Base-by-base conservation (phyloP, 2,329 filamentous ascomycete species). In the Graphiopsis chlorocephala region DNA sequence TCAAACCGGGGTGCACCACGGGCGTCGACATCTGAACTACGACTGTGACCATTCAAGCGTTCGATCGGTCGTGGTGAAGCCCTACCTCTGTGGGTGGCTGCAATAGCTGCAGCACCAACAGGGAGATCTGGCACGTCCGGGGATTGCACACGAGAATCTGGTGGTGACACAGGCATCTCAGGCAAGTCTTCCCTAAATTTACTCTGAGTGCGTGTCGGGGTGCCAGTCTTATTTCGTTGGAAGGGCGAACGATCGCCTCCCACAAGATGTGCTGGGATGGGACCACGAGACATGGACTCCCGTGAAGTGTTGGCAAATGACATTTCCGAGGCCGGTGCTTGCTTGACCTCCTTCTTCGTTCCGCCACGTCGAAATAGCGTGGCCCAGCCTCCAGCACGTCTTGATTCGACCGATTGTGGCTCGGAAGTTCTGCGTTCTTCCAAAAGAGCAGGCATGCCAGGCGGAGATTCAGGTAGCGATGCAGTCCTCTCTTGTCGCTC, bases 101-200 rank as follows among this genome's bases (percentile, higher is more conserved):
- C 63, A 35, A 55, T 61, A 38, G 78, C 76, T 45, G 81, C 78
- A 1, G 78, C 76, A 60, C 77, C 78, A 4, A 72, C 71, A n/a
- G 74, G 72, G 4, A 69, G 71, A 4, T 75, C 68, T 15, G 87
- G 85, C 12, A 83, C 85, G 70, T 93, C 91, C 0, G 91, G 91
- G 0, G 92, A 93, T 67, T 92, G 90, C 28, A 93, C 81, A 28
- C 90, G 85, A 0, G 93, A 96, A 67, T 92, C 90, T 10, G 93
- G 91, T 11, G 92, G 92, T n/a, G 93, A 95, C 14, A 93, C 78
- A 1, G 92, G 90, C 60, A 92, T 84, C 73, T 97, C 94, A 4
- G 93, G 93, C 14, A 97, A 83, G 73, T 97, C 93, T 79, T 98
- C 94, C 57, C 91, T 86, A 80, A 98, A 98, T 64, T 92, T 93